Base-by-base conservation (phyloP, 768 basidiomycete species). In the Inosperma sp. region DNA sequence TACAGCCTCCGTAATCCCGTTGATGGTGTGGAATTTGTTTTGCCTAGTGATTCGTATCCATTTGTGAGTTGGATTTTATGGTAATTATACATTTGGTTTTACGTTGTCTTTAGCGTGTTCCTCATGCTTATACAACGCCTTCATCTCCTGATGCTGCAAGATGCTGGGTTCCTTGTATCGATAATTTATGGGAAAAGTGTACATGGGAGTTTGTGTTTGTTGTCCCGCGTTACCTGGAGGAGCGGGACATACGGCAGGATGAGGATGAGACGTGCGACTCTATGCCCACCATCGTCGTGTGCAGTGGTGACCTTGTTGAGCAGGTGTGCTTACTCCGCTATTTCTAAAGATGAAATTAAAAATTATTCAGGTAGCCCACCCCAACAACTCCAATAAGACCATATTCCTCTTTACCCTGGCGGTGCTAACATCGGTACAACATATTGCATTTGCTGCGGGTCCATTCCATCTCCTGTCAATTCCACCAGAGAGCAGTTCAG, bases 131-230 rank as follows among this genome's bases (percentile, higher is more conserved):
- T 62, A 92, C 93, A 3, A 86, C 84, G 4, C 85, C 93, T 1
- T 87, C 89, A 0, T 86, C 85, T 7, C 84, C 93, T 5, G 91
- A 94, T 62, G 79, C 91, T 14, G 93, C 95, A n/a, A 77, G 96
- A 61, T 93, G 91, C 60, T 99, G 96, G 96, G 85, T 97, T n/a
- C 96, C 96, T 12, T 99, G 96, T 61, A 68, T 97, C 16, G 96
- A 99, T 66, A 89, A 82, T 59, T 68, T 93, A 17, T 95, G 93
- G 90, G 94, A 96, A 68, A 86, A 91, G 60, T 96, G 90, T 59
- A 94, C 95, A 6, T 99, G 96, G 96, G 96, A 99, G 62, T 87
- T 98, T 51, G 92, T 97, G 67, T 91, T 96, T 65, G 82, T 96
- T 44, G 94, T 96, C 27, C 93, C 94, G 43, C 77, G 85, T 56